A percentile compares a stretch with the other conserved stretches of the same genome.
phyloP scores from a whole-genome alignment of 495 filamentous ascomycete genomes.

The Durotheca rogersii region DNA sequence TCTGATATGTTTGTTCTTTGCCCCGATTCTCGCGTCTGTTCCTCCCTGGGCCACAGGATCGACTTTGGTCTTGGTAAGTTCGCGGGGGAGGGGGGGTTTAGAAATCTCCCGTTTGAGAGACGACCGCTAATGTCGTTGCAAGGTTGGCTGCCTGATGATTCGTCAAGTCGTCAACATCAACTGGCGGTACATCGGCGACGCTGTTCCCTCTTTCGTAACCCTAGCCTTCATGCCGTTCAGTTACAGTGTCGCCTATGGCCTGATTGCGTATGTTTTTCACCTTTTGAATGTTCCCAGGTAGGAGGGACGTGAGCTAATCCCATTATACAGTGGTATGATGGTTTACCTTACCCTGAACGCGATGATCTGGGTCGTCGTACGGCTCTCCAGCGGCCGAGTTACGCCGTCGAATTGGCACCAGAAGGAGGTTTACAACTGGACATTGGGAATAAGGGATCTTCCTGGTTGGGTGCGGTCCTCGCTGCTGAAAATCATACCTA shows the following conservation, averaged over 20 bases:
- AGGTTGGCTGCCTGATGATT: constrained; percentile 60
- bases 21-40: constrained; percentile 78
- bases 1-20: constrained; percentile 77
- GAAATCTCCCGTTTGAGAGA: neutral
- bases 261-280: constrained; percentile 60
- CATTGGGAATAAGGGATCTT: constrained; percentile 38
- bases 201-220: constrained; percentile 77
- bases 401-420: constrained; percentile 69
- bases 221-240: constrained; percentile 80
- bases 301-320: no score
- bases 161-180: constrained; percentile 56
- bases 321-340: constrained; percentile 59
- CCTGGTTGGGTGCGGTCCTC: constrained; percentile 35
- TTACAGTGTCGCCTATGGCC: constrained; percentile 76
- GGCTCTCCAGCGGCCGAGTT: constrained; percentile 58
- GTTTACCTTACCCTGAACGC: constrained; percentile 70
- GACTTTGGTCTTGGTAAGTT: constrained; percentile 70
- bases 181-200: constrained; percentile 63
- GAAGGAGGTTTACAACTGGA: constrained; percentile 76
- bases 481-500: constrained; percentile 15
- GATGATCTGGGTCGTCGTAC: constrained; percentile 56
- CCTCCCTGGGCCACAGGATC: constrained; percentile 83
- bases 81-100: no score
- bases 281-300: neutral
- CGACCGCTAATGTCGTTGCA: constrained; percentile 9